Percentiles rank a stretch among this genome's conserved stretches.
phyloP scores from a whole-genome alignment of 2,329 filamentous ascomycete species.

The Colletotrichum sp. region DNA sequence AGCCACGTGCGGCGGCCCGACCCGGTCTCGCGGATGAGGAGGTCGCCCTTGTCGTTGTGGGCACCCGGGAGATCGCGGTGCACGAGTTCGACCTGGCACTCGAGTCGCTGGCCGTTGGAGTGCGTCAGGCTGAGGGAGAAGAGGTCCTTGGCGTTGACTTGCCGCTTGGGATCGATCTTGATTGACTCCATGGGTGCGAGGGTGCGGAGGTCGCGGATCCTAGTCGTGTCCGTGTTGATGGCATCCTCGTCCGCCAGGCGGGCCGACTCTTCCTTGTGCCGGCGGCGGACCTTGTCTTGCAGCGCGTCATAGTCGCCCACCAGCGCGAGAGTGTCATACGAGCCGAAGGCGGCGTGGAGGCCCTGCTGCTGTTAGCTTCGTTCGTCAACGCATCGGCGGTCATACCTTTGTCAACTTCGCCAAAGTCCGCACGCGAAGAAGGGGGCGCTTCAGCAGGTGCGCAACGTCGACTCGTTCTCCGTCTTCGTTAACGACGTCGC shows the following conservation, averaged over 20 bases:
- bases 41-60: conserved; percentile 73
- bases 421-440: conserved; percentile 88
- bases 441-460: conserved; percentile 86
- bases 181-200: conserved; percentile 74
- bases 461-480: conserved; percentile 95
- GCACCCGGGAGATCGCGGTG: conserved; percentile 80
- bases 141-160: conserved; percentile 87
- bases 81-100: conserved; percentile 87
- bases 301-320: conserved; percentile 68
- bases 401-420: conserved; percentile 79
- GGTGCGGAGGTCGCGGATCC: conserved; percentile 79
- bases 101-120: conserved; percentile 87
- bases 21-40: conserved; percentile 93
- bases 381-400: background rate
- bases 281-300: conserved; percentile 76
- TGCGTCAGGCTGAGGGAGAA: conserved; percentile 87
- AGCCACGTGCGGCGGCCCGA: conserved; percentile 76
- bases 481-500: conserved; percentile 72
- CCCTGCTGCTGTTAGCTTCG: conserved; percentile 40
- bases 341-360: conserved; percentile 61
- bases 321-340: conserved; percentile 46
- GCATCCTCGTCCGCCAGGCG: conserved; percentile 85
- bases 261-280: conserved; percentile 69
- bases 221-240: conserved; percentile 78
- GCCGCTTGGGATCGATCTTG: conserved; percentile 75